A percentile compares a stretch with the other conserved stretches of the same genome.
Conservation (phyloP, 1,139 yeast genomes). For the Magnusiomyces clavatus region DNA sequence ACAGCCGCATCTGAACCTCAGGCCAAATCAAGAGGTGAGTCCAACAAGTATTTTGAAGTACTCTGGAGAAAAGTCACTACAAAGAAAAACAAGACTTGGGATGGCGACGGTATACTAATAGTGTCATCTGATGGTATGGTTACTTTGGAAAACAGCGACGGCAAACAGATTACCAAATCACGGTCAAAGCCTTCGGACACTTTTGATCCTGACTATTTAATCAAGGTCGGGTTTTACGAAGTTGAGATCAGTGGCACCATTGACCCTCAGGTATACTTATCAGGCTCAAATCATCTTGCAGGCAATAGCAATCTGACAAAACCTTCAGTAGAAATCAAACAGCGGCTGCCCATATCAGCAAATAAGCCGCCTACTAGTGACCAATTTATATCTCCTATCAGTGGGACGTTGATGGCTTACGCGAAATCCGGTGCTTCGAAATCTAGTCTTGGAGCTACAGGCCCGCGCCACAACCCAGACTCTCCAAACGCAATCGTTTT, state of each 20-base stretch:
- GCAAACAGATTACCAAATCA: conserved; percentile 17
- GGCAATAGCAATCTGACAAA: background rate
- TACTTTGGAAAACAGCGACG: conserved; percentile 21
- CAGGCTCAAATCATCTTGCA: background rate
- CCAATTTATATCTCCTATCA: background rate
- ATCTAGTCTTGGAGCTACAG: conserved; percentile 9
- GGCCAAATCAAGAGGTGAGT: background rate
- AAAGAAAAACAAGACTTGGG: conserved; percentile 91
- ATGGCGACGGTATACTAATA: conserved; percentile 70
- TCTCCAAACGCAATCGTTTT: conserved; percentile 40
- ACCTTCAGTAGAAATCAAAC: background rate
- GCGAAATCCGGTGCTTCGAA: conserved; percentile 8
- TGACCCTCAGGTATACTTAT: background rate
- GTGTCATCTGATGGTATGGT: conserved; percentile 19
- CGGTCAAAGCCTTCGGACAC: conserved; percentile 1
- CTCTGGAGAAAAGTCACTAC: conserved; percentile 65
- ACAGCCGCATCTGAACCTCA: background rate
- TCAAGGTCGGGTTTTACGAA: conserved; percentile 46
- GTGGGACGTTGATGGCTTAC: background rate
- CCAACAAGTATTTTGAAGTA: conserved; percentile 31
- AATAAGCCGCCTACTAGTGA: background rate
- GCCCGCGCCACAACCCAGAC: conserved; percentile 37
- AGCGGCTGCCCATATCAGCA: background rate
- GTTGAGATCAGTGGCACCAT: conserved; percentile 31
- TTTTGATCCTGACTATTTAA: conserved; percentile 33